Evolutionary conservation across 2,329 filamentous ascomycete species (phyloP).

Genomic region (Trichoderma asperellum): DNA sequence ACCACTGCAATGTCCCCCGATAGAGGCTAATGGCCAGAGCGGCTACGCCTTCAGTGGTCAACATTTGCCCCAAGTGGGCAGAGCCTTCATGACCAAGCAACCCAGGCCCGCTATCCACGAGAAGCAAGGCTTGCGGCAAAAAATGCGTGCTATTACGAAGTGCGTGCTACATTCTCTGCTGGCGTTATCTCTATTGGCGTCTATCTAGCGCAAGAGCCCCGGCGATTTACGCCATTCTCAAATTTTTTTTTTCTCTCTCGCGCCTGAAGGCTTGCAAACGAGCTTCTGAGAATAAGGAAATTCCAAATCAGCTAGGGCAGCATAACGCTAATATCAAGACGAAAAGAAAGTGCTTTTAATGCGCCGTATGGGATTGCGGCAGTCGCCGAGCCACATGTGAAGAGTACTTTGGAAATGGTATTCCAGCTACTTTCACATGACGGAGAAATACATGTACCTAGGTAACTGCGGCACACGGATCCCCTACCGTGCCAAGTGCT

Average conservation of each 20-base stretch:
- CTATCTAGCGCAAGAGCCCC: constrained; percentile 28
- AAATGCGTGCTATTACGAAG: constrained; percentile 23
- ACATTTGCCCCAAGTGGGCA: constrained; percentile 24
- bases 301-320: constrained; percentile 21
- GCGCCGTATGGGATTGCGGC: constrained; percentile 4
- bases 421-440: constrained; percentile 21
- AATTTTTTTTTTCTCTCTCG: background rate
- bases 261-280: background rate
- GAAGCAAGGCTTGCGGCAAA: constrained; percentile 24
- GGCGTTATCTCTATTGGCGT: constrained; percentile 27
- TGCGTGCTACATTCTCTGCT: constrained; percentile 23
- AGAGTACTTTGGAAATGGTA: background rate
- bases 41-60: background rate
- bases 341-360: constrained; percentile 3
- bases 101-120: constrained; percentile 25
- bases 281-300: background rate
- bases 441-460: constrained; percentile 24
- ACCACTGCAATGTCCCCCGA: background rate
- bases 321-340: constrained; percentile 7
- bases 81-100: constrained; percentile 13
- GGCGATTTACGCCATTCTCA: constrained; percentile 27
- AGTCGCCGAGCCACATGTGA: constrained; percentile 6
- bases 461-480: constrained; percentile 15
- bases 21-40: background rate
- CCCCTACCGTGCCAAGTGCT: background rate